Evolutionary conservation across 108 stramenopile species (phyloP).

Genomic region (Cylindrotheca closterium): DNA sequence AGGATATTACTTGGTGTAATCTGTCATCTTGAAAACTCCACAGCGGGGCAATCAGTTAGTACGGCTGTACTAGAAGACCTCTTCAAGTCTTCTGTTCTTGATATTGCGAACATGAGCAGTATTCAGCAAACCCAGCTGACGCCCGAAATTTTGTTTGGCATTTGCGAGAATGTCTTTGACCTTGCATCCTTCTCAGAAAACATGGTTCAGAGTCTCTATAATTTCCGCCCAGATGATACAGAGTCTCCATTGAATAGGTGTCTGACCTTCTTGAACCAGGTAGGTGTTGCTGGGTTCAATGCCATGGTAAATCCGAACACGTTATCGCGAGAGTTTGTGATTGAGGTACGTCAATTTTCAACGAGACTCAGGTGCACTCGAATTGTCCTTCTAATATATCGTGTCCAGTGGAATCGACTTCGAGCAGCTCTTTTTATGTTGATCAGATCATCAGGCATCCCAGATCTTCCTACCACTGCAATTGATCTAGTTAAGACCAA

Average conservation of each 20-base stretch:
- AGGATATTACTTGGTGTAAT: constrained; percentile 63
- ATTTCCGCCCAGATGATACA: not conserved
- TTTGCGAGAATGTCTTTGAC: constrained; percentile 65
- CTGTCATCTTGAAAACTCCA: constrained; percentile 41
- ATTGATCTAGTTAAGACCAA: constrained; percentile 28
- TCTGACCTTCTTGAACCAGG: constrained; percentile 13
- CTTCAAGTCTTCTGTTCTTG: constrained; percentile 20
- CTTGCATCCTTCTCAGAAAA: constrained; percentile 60
- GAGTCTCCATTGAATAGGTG: constrained; percentile 9
- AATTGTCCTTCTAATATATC: too few relatives aligned
- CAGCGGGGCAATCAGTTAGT: constrained; percentile 25
- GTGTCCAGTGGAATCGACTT: constrained; percentile 72
- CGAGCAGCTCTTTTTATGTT: constrained; percentile 56
- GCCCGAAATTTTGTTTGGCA: constrained; percentile 34
- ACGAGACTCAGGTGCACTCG: too few relatives aligned
- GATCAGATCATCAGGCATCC: constrained; percentile 31
- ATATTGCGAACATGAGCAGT: constrained; percentile 14
- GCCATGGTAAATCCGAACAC: not conserved
- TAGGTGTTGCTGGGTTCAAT: constrained; percentile 12
- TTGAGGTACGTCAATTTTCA: not conserved
- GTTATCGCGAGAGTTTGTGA: not conserved
- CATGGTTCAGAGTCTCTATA: constrained; percentile 30
- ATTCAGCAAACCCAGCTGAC: constrained; percentile 1
- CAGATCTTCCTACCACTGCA: constrained; percentile 39
- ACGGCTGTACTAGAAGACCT: constrained; percentile 22